Conservation (phyloP, 164 flowering plant genomes). For the Echeveria elegans region DNA sequence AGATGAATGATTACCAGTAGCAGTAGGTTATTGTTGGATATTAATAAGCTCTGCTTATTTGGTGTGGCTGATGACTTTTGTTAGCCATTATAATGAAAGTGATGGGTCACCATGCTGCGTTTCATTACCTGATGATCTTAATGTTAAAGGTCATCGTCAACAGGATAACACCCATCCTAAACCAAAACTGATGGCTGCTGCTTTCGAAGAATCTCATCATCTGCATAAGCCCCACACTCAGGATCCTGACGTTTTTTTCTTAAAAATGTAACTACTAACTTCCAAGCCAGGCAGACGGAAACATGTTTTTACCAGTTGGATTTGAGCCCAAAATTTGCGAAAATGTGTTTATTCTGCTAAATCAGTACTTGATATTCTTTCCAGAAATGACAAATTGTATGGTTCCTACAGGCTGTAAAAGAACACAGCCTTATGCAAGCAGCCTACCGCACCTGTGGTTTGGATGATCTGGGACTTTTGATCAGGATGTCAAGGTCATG, state of each 20-base stretch:
- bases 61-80: slow-evolving; percentile 7
- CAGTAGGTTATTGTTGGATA: background rate
- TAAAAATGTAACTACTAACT: background rate
- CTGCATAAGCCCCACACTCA: background rate
- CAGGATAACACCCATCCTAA: background rate
- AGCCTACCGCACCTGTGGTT: background rate
- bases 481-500: background rate
- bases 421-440: too few relatives aligned
- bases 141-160: background rate
- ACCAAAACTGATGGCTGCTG: background rate
- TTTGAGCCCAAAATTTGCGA: background rate
- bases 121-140: background rate
- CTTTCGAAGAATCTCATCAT: background rate
- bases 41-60: background rate
- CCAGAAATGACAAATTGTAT: background rate
- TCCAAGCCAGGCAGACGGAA: background rate
- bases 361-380: background rate
- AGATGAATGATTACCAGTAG: background rate
- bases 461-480: background rate
- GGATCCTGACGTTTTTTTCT: background rate
- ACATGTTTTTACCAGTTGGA: background rate
- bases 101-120: slow-evolving; percentile 5
- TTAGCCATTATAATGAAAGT: background rate
- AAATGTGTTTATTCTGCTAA: background rate
- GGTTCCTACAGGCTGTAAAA: background rate